phyloP scores from a whole-genome alignment of 2,329 filamentous ascomycete genomes.

The Neoscytalidium dimidiatum region DNA sequence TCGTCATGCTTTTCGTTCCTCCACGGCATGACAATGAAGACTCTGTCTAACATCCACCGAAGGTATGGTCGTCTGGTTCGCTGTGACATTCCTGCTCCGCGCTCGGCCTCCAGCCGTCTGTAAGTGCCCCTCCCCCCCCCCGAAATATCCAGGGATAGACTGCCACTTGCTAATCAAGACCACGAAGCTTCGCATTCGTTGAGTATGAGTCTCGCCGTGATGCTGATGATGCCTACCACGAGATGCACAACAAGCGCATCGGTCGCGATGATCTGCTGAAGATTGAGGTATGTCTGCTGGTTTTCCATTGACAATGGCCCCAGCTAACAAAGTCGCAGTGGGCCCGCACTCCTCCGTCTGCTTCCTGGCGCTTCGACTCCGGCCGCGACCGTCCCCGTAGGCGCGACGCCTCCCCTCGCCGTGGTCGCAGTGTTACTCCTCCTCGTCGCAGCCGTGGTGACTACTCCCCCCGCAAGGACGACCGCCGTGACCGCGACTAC shows the following conservation, averaged over 20 bases:
- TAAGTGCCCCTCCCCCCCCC: conserved; percentile 59
- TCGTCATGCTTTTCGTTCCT: conserved; percentile 23
- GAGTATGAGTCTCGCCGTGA: conserved; percentile 98
- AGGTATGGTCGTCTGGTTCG: conserved; percentile 98
- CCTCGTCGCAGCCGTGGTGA: conserved; percentile 62
- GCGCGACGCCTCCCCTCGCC: conserved; percentile 62
- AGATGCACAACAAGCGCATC: conserved; percentile 99
- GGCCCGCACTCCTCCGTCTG: conserved; percentile 96
- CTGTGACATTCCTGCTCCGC: conserved; percentile 95
- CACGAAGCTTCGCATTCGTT: conserved; percentile 84
- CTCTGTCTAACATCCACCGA: conserved; percentile 49
- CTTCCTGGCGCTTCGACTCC: conserved; percentile 96
- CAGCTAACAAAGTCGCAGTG: conserved; percentile 62
- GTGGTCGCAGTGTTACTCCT: conserved; percentile 50
- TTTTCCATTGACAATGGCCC: not conserved
- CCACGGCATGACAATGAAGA: conserved; percentile 16
- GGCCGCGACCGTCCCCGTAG: conserved; percentile 73
- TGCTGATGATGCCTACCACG: conserved; percentile 97
- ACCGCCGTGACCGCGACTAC: conserved; percentile 75
- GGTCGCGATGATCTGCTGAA: conserved; percentile 94
- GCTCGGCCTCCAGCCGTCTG: conserved; percentile 92
- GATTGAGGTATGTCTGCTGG: conserved; percentile 73
- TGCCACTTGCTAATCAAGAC: conserved; percentile 24
- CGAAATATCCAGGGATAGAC: conserved; percentile 19
- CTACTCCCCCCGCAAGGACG: conserved; percentile 86